Evolutionary conservation across 129 eudicot genomes (phyloP), one percentile per base, ranked within the genome.

Genomic region (Escallonia herrerae): DNA sequence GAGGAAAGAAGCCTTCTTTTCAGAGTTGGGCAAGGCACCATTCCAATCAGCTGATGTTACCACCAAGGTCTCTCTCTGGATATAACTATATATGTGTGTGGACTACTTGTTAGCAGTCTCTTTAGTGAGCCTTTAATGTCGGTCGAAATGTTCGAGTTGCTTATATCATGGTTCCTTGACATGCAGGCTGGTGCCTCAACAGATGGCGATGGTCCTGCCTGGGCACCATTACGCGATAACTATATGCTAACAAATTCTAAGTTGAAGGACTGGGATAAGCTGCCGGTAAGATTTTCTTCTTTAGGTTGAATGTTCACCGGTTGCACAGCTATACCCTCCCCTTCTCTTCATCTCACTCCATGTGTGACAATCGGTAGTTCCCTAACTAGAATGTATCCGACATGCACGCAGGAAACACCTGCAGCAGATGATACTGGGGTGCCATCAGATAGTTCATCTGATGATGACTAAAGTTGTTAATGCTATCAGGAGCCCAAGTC

Each of bases 171-270:
- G 55, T 49, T 56, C 71, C 53, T 47, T 4, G 7, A 60, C 37
- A 54, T 81, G 69, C 81, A 87, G 97, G 94, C 45, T 22, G 33
- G 33, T 22, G 33, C 33, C 33, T 22, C 33, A 22, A 22, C 33
- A 44, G 91, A 79, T 48, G 86, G 72, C 55, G 88, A 80, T 62
- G 89, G 86, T 73, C 98, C 96, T 65, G 78, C 76, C 22, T 88
- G 96, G 98, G 96, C 96, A 72, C 96, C 98, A 42, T 76, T 93
- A 59, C 95, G 95, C 43, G 97, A 91, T 76, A 81, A 81, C 73
- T 91, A 77, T 78, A 87, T 91, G 96, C 78, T 91, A 63, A 93
- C 96, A 33, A 88, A 78, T 71, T 76, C 98, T 15, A 93, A 88
- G 72, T 78, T 88, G 63, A 93, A 93, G 63, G 86, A 87, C 63